A percentile compares a stretch with the other conserved stretches of the same genome.
phyloP scores from a whole-genome alignment of 805 yeast genomes.

The Candida xiaguanensis region DNA sequence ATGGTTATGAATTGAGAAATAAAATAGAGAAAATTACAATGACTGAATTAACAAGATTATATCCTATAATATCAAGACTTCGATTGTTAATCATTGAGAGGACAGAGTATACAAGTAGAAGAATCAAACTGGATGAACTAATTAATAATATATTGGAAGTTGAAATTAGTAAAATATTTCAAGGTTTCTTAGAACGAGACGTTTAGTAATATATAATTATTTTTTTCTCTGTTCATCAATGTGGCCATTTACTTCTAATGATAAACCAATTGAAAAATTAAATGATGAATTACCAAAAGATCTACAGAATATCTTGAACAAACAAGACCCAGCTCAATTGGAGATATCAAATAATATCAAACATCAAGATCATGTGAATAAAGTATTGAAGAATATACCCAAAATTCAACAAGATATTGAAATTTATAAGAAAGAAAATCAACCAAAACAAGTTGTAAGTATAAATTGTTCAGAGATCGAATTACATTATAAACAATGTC shows the following conservation, averaged over 20 bases:
- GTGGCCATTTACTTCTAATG: constrained; percentile 29
- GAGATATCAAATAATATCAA: neutral
- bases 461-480: constrained; percentile 39
- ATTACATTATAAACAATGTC: neutral
- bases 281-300: constrained; percentile 31
- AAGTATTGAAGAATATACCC: neutral
- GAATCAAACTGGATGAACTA: neutral
- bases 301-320: constrained; percentile 29
- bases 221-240: constrained; percentile 8
- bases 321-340: constrained; percentile 5
- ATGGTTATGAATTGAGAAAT: constrained; percentile 21
- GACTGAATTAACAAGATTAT: constrained; percentile 32
- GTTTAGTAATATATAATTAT: neutral
- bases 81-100: constrained; percentile 26
- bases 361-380: neutral
- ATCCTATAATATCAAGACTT: constrained; percentile 30
- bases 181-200: constrained; percentile 34
- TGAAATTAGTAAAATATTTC: constrained; percentile 36
- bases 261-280: constrained; percentile 23
- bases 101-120: constrained; percentile 17
- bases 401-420: neutral
- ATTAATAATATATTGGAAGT: constrained; percentile 24
- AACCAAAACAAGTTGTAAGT: constrained; percentile 20
- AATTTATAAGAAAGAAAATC: constrained; percentile 26
- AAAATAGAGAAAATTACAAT: constrained; percentile 15